phyloP scores from a whole-genome alignment of 225 moss, liverwort and hornwort species.

The Sphagnum tenellum region DNA sequence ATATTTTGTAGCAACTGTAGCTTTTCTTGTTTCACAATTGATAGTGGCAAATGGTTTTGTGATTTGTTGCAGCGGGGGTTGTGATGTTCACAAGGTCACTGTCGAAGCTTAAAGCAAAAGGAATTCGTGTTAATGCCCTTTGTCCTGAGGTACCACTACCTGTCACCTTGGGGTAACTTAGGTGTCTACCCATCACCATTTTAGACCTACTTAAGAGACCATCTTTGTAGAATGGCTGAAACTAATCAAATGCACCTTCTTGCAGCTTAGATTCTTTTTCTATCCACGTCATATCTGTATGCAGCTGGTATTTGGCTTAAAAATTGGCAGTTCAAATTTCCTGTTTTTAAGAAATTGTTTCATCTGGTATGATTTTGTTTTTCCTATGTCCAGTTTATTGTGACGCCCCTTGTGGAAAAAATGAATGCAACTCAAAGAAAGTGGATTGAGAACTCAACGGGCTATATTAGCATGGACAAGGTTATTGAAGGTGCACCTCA shows the following conservation, averaged over 20 bases:
- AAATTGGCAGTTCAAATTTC: no score
- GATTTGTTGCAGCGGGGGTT: slow-evolving; percentile 46
- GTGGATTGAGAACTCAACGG: slow-evolving; percentile 7
- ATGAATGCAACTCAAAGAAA: slow-evolving; percentile 4
- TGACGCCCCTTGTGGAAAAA: slow-evolving; percentile 23
- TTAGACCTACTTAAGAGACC: no score
- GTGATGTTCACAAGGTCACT: slow-evolving; percentile 80
- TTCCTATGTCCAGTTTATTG: slow-evolving; percentile 45
- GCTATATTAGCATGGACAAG: slow-evolving; percentile 44
- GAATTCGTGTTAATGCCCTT: slow-evolving; percentile 74
- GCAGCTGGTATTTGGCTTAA: not conserved
- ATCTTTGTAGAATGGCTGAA: no score
- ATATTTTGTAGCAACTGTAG: not conserved
- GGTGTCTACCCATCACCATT: no score
- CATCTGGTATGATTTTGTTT: not conserved
- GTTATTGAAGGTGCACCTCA: slow-evolving; percentile 48
- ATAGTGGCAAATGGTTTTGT: not conserved
- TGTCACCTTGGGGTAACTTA: no score
- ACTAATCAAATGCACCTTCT: no score
- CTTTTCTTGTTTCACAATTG: slow-evolving; percentile 2
- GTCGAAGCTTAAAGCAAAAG: slow-evolving; percentile 25
- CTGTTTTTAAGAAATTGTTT: not conserved
- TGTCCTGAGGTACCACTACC: slow-evolving; percentile 71
- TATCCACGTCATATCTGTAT: not conserved
- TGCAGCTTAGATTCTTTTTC: not conserved